Conservation (phyloP, 805 yeast genomes). For the Cyberlindnera maritima region DNA sequence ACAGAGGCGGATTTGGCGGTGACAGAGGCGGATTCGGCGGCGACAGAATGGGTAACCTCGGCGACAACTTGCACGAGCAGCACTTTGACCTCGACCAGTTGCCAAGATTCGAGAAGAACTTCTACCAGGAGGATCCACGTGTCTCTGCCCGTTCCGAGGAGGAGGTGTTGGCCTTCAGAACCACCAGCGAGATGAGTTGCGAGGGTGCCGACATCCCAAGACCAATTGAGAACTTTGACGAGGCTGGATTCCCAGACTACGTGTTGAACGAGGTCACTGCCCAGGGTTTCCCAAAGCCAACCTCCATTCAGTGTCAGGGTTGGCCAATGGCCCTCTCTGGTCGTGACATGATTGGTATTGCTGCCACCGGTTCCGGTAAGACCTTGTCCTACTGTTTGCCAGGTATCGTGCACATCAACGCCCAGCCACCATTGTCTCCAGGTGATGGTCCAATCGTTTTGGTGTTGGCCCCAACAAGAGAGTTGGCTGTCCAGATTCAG, state of each 20-base stretch:
- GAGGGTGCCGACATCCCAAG: conserved; percentile 85
- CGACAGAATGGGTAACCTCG: conserved; percentile 44
- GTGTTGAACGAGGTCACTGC: conserved; percentile 85
- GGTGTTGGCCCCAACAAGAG: conserved; percentile 98
- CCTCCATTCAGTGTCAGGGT: conserved; percentile 98
- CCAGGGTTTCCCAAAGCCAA: conserved; percentile 92
- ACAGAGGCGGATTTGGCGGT: conserved; percentile 27
- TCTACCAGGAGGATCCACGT: conserved; percentile 79
- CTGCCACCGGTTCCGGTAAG: conserved; percentile 99
- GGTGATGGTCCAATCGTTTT: conserved; percentile 98
- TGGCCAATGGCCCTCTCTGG: conserved; percentile 99
- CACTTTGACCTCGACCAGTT: conserved; percentile 76
- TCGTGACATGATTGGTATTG: conserved; percentile 98
- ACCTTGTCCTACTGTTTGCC: conserved; percentile 96
- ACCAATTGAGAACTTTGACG: conserved; percentile 90
- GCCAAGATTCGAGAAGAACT: conserved; percentile 93
- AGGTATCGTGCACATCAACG: conserved; percentile 95
- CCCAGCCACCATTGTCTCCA: conserved; percentile 87
- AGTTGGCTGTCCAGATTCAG: conserved; percentile 96
- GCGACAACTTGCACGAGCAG: conserved; percentile 62
- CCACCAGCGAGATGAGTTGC: conserved; percentile 80
- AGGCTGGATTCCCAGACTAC: conserved; percentile 97
- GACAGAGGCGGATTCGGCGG: conserved; percentile 38
- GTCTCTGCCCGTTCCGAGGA: conserved; percentile 73
- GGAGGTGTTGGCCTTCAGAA: conserved; percentile 76